Base-by-base conservation (phyloP, 1,139 yeast species). In the Yamadazyma sp. region DNA sequence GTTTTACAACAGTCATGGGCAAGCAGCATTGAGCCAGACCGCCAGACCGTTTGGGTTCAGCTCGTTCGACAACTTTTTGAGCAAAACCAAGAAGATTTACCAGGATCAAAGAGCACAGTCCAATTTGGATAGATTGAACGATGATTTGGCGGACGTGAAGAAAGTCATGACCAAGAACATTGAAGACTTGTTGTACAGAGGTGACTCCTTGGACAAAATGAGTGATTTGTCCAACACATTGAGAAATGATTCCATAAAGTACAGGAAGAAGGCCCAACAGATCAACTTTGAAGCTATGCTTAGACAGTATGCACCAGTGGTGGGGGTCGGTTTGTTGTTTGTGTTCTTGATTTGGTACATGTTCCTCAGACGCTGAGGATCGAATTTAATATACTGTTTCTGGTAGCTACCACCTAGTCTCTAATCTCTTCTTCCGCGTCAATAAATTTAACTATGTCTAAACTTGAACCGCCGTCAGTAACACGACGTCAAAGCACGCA, bases 151-250 rank as follows among this genome's bases (percentile, higher is more conserved):
- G 37, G 98, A 94, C 53, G 98, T 94, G 35, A 89, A 92, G 51
- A 81, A 86, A 51, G 95, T 92, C 42, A 87, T 92, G 96, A 88
- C 96, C 42, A 90, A 90, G 54, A 92, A 92, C 61, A 92, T 92
- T 42, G 97, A 92, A 59, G 98, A 92, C 60, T 69, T 92, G 52
- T 72, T 92, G 33, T 90, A 92, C 62, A 76, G 99, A 55, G 99
- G 99, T 10, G 97, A 92, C 56, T 84, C 92, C 11, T 75, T 92
- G 51, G 97, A 92, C 61, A 82, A 80, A 48, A 87, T 92, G 95
- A 82, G 89, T 46, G 97, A 92, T 57, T 73, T 92, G 57, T 86
- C 96, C 24, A 79, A 85, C 15, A 77, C 83, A 35, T 74, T 92
- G 59, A 80, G 88, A 53, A 79, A 80, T 44, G 96, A 90, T 59